Percentiles rank a stretch among this genome's conserved stretches.
These are phyloP conservation scores for grape (Vitis vinifera) DNA, from an alignment of 164 flowering plant species.

Conservation along the genomic window ASM3070453v1 NC_081806.1:19956001-19956500, in stretches of 20 bases:
- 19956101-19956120: constrained; percentile 42
- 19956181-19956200: constrained; percentile 30
- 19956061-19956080: constrained; percentile 36
- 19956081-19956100: constrained; percentile 35
- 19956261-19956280: constrained; percentile 21
- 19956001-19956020: no score
- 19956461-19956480: background rate
- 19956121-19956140: constrained; percentile 36
- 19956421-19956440: constrained; percentile 11
- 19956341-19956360: constrained; percentile 25
- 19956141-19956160: constrained; percentile 32
- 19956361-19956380: constrained; percentile 14
- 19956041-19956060: constrained; percentile 25
- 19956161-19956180: constrained; percentile 25
- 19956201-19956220: constrained; percentile 31
- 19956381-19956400: constrained; percentile 17
- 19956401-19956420: constrained; percentile 2
- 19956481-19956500: constrained; percentile 10
- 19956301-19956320: constrained; percentile 20
- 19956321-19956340: constrained; percentile 41
- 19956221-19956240: constrained; percentile 31
- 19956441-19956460: background rate
- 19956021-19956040: no score
- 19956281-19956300: constrained; percentile 12
- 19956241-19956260: constrained; percentile 31